Evolutionary conservation across 164 flowering plant genomes (phyloP).

Genomic region (Stephania japonica): DNA sequence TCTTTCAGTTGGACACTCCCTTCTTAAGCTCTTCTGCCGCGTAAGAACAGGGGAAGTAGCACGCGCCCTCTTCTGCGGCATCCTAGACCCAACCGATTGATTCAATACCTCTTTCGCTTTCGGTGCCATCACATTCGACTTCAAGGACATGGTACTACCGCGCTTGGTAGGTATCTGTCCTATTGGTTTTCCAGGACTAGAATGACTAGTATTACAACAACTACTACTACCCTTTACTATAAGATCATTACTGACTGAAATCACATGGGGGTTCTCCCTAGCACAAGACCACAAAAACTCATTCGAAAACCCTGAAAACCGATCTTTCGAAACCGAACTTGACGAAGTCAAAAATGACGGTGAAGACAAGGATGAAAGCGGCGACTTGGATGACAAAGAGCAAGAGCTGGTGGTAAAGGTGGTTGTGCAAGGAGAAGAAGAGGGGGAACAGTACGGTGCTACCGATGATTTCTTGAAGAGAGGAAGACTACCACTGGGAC

Average conservation of each 20-base stretch:
- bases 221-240: no score
- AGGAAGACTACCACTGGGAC: slow-evolving; percentile 4
- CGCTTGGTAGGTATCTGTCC: no score
- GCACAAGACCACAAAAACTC: slow-evolving; percentile 51
- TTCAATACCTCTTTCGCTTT: slow-evolving; percentile 6
- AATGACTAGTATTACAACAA: no score
- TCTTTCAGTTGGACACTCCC: slow-evolving; percentile 17
- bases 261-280: slow-evolving; percentile 52
- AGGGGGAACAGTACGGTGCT: slow-evolving; percentile 23
- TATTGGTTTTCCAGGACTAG: no score
- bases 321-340: slow-evolving; percentile 4
- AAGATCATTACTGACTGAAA: no score
- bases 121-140: not conserved
- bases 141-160: not conserved
- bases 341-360: slow-evolving; percentile 23
- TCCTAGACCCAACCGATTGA: slow-evolving; percentile 4
- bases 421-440: slow-evolving; percentile 17
- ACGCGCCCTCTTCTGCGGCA: slow-evolving; percentile 31
- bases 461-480: slow-evolving; percentile 11
- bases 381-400: slow-evolving; percentile 7
- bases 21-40: slow-evolving; percentile 42
- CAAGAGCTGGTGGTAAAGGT: slow-evolving; percentile 10
- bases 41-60: slow-evolving; percentile 29
- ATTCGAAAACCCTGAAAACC: slow-evolving; percentile 33
- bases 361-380: slow-evolving; percentile 16